Evolutionary conservation across 2,329 filamentous ascomycete genomes (phyloP).

Genomic region (Apiospora kogelbergensis): DNA sequence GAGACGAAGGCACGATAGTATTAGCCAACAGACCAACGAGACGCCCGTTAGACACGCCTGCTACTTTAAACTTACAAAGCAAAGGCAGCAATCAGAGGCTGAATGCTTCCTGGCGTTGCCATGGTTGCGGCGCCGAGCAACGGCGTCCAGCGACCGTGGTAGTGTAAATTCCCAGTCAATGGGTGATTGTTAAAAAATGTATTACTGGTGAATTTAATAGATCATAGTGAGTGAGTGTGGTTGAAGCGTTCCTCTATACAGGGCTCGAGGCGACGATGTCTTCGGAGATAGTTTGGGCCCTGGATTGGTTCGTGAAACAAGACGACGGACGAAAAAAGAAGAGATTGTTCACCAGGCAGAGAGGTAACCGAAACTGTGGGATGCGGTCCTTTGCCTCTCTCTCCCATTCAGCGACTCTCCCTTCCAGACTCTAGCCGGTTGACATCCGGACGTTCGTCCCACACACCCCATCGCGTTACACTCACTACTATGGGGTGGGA

Average conservation of each 20-base stretch:
- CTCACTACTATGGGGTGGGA: neutral
- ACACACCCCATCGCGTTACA: conserved; percentile 1
- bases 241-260: neutral
- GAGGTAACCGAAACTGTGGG: neutral
- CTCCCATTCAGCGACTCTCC: neutral
- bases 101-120: conserved; percentile 43
- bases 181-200: conserved; percentile 35
- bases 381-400: neutral
- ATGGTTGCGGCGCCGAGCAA: conserved; percentile 36
- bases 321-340: conserved; percentile 5
- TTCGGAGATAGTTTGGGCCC: neutral
- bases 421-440: neutral
- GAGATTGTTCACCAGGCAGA: neutral
- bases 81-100: conserved; percentile 55
- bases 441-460: neutral
- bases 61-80: conserved; percentile 48
- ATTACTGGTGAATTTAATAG: conserved; percentile 32
- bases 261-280: neutral
- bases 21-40: neutral
- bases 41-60: conserved; percentile 15
- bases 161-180: conserved; percentile 47
- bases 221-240: conserved; percentile 17
- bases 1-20: neutral
- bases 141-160: conserved; percentile 25
- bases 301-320: conserved; percentile 4